A percentile compares a stretch with the other conserved stretches of the same genome.
phyloP scores from a whole-genome alignment of 192 early-diverging fungal species.

The Coemansia nantahalensis region DNA sequence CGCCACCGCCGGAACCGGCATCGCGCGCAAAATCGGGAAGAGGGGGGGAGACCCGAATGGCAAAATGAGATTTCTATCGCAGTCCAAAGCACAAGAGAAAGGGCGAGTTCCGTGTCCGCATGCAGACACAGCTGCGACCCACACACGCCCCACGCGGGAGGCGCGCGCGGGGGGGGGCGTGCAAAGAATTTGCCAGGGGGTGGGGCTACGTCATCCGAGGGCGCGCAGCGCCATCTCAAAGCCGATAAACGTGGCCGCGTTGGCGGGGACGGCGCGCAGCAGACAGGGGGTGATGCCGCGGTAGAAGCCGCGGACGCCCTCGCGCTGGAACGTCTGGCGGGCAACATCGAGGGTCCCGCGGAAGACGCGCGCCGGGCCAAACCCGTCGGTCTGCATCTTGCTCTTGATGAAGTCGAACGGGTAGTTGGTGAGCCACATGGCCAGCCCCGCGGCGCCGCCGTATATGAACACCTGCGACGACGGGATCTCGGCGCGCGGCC shows the following conservation, averaged over 20 bases:
- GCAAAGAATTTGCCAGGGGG: too few species aligned
- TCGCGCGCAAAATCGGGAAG: too few species aligned
- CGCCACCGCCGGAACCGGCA: conserved; percentile 33
- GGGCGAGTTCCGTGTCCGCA: too few species aligned
- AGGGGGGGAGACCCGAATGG: too few species aligned
- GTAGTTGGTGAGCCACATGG: conserved; percentile 82
- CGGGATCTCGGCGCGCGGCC: conserved; percentile 67
- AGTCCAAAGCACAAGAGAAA: too few species aligned
- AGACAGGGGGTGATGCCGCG: conserved; percentile 81
- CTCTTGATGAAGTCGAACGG: conserved; percentile 94
- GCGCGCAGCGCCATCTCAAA: conserved; percentile 71
- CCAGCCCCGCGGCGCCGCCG: conserved; percentile 83
- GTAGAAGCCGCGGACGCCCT: conserved; percentile 87
- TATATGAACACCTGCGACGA: conserved; percentile 74
- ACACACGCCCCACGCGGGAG: too few species aligned
- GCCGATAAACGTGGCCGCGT: conserved; percentile 91
- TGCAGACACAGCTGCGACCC: too few species aligned
- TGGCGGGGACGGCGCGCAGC: conserved; percentile 90
- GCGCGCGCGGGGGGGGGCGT: too few species aligned
- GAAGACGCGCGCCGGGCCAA: conserved; percentile 68
- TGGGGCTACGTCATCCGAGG: conserved; percentile 8
- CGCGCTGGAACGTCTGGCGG: conserved; percentile 68
- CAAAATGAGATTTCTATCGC: too few species aligned
- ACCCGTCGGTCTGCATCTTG: conserved; percentile 91
- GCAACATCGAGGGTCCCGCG: conserved; percentile 74